Base-by-base conservation (phyloP, 2,329 filamentous ascomycete species). In the Elsinoe australis region DNA sequence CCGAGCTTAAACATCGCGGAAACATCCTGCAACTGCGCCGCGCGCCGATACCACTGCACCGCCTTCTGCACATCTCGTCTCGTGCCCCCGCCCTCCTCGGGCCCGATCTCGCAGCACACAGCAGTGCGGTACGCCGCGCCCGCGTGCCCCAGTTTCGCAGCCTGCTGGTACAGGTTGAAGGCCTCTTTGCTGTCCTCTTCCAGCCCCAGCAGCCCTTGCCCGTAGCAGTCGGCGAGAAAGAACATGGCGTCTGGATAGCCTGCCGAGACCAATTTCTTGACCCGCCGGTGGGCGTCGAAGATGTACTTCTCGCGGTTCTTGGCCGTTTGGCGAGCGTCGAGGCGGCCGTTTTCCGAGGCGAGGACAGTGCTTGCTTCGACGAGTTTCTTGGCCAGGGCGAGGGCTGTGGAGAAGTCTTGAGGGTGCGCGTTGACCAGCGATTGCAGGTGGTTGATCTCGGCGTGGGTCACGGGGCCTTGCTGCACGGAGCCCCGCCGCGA, bases 1-100 rank as follows among this genome's bases (percentile, higher is more conserved):
- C 92, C 92, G 67, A 96, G 81, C 67, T 98, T 98, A 71, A 95
- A 98, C 87, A 96, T 94, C 22, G 89, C 92, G 0, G 90, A 85
- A 1, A 85, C 83, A 60, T 98, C 90, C 2, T 92, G 90, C 2
- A 96, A 73, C 9, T 84, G 83, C 8, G 92, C 90, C 5, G 92
- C 88, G 34, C 89, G 85, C 64, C 90, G 88, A 67, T 98, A 98
- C 92, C 92, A 98, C 64, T 96, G 90, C 15, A 96, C 89, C 1
- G 92, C 90, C 67, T 96, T 96, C 55, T 90, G 68, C 0, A 87
- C 87, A 60, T 98, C 92, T 58, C 84, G 85, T 51, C 87, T 81
- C 1, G 92, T 96, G 18, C 92, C 92, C 46, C 92, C 92, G 22
- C 89, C 90, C 58, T 94, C 89, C 61, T 96, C 90, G 49, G 88